Base-by-base conservation (phyloP, 2,329 filamentous ascomycete species). In the Lanzia echinophila region DNA sequence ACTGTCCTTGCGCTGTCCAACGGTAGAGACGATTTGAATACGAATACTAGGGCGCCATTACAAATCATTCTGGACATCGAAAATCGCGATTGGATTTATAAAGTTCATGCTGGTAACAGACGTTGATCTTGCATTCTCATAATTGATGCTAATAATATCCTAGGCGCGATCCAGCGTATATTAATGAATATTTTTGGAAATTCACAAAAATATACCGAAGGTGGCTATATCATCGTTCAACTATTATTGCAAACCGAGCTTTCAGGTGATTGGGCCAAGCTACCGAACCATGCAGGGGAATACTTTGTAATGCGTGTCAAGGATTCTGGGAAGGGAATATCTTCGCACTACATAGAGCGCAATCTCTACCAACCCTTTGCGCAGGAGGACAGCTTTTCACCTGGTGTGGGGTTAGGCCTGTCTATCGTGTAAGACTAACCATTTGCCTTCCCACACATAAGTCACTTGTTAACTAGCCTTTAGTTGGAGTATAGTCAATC, bases 281-380 rank as follows among this genome's bases (percentile, higher is more conserved):
- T 83, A 62, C 84, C 82, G 52, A 83, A 79, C 0, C 68, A 73
- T 1, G 63, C 68, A 0, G 80, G 81, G 1, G 74, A 70, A 11
- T 47, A 39, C 24, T 11, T 52, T 33, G 45, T 43, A 17, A 19
- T 52, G 24, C 50, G 50, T 13, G 76, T 86, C 6, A 71, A 73
- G 0, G 83, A 86, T 62, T 82, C 81, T 1, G 83, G 83, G 2
- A 77, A 78, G 55, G 83, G 83, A 15, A 86, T 86, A 57, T 79
- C 78, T 0, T 72, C 76, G 24, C 77, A 83, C 12, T 86, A 81
- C 57, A 70, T 83, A 47, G 73, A 77, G 17, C 76, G 76, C 5
- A 75, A 76, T n/a, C 68, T 85, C 0, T 86, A 81, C 59, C 77
- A 77, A 0, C 79, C 81, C 0, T 84, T 84, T 57, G 69, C 73